Base-by-base conservation (phyloP, 805 yeast species). In the Nakazawaea wickerhamii region DNA sequence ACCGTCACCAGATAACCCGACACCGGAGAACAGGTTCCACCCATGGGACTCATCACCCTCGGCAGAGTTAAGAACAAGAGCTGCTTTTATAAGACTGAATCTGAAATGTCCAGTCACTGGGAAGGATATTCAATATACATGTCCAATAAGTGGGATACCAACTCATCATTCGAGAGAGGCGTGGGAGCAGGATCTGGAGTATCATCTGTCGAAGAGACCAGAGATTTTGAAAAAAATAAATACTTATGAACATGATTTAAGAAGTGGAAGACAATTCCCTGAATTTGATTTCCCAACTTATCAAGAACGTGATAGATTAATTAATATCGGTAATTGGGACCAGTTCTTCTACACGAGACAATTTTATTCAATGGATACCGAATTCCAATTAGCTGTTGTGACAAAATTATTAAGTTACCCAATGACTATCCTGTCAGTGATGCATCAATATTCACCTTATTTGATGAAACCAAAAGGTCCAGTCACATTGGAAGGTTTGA, bases 331-430 rank as follows among this genome's bases (percentile, higher is more conserved):
- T 38, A 81, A 76, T 60, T 93, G 99, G 99, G 98, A 93, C 63
- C 70, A 93, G 8, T 91, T 79, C 55, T 83, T 93, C 58, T 93
- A 91, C 63, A 91, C 98, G 0, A 75, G 99, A 60, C 84, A 84
- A 53, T 93, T 87, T 60, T 83, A 80, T 54, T 91, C 97, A 4
- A 91, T 93, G 98, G 96, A 93, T 63, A 85, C 96, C 4, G 96
- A 90, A 62, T 91, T 87, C 67, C 95, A 91, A 62, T 69, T 91
- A 57, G 98, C 98, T 1, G 95, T 95, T 4, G 90, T 89, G 26
- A 88, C 98, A 15, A 93, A 93, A 60, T 85, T 91, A 76, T 74
- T 93, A 58, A 85, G 95, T 41, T 93, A 88, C 62, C 99, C 99
- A 34, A 65, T 87, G 46, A 89, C 99, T 4, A 82, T 93, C 35